Conservation (phyloP, 805 yeast species). For the Suhomyces sp. region DNA sequence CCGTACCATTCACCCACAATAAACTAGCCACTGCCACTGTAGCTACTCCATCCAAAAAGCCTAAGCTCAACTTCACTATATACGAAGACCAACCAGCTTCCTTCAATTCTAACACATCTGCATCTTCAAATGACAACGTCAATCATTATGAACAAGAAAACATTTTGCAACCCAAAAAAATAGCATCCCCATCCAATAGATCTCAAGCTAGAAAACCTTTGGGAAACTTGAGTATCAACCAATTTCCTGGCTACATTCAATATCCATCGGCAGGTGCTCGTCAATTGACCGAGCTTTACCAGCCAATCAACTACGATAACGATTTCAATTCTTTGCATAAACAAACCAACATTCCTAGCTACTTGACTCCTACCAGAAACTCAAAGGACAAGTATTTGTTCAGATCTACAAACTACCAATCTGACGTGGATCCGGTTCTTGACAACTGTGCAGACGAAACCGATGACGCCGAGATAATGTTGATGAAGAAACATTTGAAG, state of each 20-base stretch:
- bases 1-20: background rate
- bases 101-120: background rate
- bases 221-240: slow-evolving; percentile 24
- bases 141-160: slow-evolving; percentile 41
- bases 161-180: slow-evolving; percentile 32
- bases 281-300: slow-evolving; percentile 27
- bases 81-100: slow-evolving; percentile 16
- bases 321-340: slow-evolving; percentile 30
- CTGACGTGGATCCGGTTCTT: slow-evolving; percentile 9
- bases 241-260: slow-evolving; percentile 29
- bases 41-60: slow-evolving; percentile 11
- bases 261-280: slow-evolving; percentile 1
- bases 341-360: slow-evolving; percentile 27
- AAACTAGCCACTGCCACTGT: background rate
- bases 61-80: slow-evolving; percentile 18
- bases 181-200: slow-evolving; percentile 7
- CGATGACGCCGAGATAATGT: slow-evolving; percentile 19
- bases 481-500: slow-evolving; percentile 3
- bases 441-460: slow-evolving; percentile 7
- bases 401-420: slow-evolving; percentile 4
- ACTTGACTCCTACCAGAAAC: slow-evolving; percentile 33
- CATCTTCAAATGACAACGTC: slow-evolving; percentile 12
- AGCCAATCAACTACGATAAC: slow-evolving; percentile 29
- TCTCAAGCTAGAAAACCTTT: slow-evolving; percentile 22
- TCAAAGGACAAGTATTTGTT: slow-evolving; percentile 18